These are phyloP conservation scores for Suillus placidus DNA, from an alignment of 768 basidiomycete species.

Conservation along the genomic window DNA sequence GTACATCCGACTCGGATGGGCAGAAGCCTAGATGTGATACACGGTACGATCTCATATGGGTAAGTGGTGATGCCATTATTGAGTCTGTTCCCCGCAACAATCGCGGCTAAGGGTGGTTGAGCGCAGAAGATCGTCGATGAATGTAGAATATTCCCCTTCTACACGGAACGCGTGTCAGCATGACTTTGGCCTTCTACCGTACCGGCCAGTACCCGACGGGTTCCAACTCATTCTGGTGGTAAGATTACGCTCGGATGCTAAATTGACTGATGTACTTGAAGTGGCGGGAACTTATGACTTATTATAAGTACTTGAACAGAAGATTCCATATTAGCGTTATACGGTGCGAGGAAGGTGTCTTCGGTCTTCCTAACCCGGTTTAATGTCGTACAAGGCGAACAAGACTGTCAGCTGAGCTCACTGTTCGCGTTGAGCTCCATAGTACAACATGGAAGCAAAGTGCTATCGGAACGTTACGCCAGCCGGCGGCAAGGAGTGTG, in stretches of 20 bases:
- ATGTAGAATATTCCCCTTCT: not conserved
- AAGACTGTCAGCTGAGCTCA: not conserved
- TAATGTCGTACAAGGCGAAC: not conserved
- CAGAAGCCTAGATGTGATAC: not conserved
- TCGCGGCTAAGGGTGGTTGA: not conserved
- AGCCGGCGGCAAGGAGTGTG: not conserved
- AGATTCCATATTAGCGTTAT: slow-evolving; percentile 5
- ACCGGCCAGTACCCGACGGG: not conserved
- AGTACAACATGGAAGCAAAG: too few relatives aligned
- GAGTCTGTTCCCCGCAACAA: not conserved
- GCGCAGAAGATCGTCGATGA: not conserved
- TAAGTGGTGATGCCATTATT: not conserved
- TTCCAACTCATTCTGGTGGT: not conserved
- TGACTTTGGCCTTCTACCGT: not conserved
- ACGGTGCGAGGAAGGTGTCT: not conserved
- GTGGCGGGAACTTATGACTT: slow-evolving; percentile 1
- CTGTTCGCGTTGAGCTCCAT: not conserved
- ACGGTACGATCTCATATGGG: not conserved
- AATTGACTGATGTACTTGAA: not conserved
- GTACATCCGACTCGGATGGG: not conserved
- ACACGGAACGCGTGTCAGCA: not conserved
- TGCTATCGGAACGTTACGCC: not conserved
- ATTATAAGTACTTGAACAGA: slow-evolving; percentile 7
- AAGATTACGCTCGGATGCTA: not conserved
- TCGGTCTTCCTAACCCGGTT: not conserved